Evolutionary conservation across 2,329 filamentous ascomycete genomes (phyloP).

Genomic region (Thielaviopsis punctulata): DNA sequence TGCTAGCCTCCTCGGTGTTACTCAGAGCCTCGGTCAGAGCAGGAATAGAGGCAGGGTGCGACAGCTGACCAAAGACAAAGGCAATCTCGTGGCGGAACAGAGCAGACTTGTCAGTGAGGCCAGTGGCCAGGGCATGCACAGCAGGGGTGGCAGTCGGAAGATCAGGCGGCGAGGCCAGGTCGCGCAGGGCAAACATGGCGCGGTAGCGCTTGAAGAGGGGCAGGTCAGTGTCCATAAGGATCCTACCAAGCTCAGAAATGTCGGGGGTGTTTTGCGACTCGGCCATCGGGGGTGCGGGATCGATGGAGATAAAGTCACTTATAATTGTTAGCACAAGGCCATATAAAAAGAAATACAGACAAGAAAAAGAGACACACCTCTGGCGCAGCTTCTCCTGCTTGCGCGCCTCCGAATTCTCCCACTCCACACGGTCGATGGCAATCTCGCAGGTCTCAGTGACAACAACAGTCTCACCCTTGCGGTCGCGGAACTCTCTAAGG

Average conservation of each 20-base stretch:
- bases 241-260: slow-evolving; percentile 58
- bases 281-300: slow-evolving; percentile 79
- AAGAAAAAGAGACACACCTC: slow-evolving; percentile 38
- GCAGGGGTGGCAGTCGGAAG: slow-evolving; percentile 80
- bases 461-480: slow-evolving; percentile 56
- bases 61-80: slow-evolving; percentile 93
- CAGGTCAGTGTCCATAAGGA: slow-evolving; percentile 58
- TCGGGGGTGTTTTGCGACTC: slow-evolving; percentile 38
- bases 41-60: slow-evolving; percentile 91
- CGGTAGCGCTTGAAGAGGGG: slow-evolving; percentile 87
- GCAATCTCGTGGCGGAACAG: slow-evolving; percentile 96
- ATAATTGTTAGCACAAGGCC: slow-evolving; percentile 11
- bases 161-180: slow-evolving; percentile 84
- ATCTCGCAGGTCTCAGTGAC: slow-evolving; percentile 96
- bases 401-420: slow-evolving; percentile 63
- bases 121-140: slow-evolving; percentile 67
- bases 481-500: slow-evolving; percentile 56
- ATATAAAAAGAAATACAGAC: slow-evolving; percentile 14
- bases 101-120: slow-evolving; percentile 70
- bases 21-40: slow-evolving; percentile 64
- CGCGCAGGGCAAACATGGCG: slow-evolving; percentile 93
- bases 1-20: slow-evolving; percentile 68
- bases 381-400: slow-evolving; percentile 62
- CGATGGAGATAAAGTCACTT: slow-evolving; percentile 89
- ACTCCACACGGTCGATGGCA: slow-evolving; percentile 82